A percentile compares a stretch with the other conserved stretches of the same genome.
Conservation (phyloP, 2,329 filamentous ascomycete species). For the Colletotrichum truncatum region DNA sequence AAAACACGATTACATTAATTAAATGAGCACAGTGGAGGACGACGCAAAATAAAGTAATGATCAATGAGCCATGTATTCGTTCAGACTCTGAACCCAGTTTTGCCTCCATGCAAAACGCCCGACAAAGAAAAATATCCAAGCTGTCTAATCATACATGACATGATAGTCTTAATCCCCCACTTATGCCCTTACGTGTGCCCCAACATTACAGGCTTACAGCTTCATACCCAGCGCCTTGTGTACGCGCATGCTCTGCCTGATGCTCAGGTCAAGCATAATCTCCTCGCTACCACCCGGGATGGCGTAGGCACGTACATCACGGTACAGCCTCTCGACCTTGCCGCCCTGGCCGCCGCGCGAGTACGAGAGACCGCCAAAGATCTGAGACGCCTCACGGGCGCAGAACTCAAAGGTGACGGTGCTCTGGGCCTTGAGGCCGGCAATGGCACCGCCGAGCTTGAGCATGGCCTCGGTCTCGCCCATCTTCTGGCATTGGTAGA, state of each 20-base stretch:
- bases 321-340: slow-evolving; percentile 93
- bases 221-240: slow-evolving; percentile 96
- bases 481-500: slow-evolving; percentile 95
- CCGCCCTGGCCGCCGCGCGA: slow-evolving; percentile 92
- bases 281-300: slow-evolving; percentile 96
- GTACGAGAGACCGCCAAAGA: slow-evolving; percentile 95
- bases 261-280: slow-evolving; percentile 98
- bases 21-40: no score
- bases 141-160: slow-evolving; percentile 27
- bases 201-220: slow-evolving; percentile 62
- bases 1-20: not conserved
- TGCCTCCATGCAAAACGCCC: slow-evolving; percentile 30
- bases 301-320: slow-evolving; percentile 95
- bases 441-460: slow-evolving; percentile 93
- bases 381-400: slow-evolving; percentile 94
- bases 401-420: slow-evolving; percentile 98
- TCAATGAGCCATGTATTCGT: slow-evolving; percentile 16
- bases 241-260: slow-evolving; percentile 88
- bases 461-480: slow-evolving; percentile 95
- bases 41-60: not conserved
- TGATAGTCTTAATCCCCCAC: not conserved
- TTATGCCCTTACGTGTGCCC: no score
- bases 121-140: slow-evolving; percentile 26
- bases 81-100: slow-evolving; percentile 13
- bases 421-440: slow-evolving; percentile 90